Percentiles rank a stretch among this genome's conserved stretches.
These are phyloP conservation scores for Blastobotrys americana DNA, from an alignment of 805 yeast genomes.

Conservation along the genomic window DNA sequence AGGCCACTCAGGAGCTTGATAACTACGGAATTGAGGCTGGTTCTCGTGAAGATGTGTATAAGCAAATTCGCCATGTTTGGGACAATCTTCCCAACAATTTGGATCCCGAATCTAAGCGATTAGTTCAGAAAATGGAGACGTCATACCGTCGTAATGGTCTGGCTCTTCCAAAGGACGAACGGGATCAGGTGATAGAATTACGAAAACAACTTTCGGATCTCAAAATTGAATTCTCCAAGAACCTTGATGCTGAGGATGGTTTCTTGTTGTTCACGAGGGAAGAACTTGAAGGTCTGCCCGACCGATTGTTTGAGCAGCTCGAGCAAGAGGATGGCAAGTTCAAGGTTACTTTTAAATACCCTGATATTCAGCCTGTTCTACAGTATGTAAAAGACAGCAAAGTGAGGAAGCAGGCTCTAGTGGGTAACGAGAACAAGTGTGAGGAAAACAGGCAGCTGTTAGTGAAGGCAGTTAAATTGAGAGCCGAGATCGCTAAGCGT, in stretches of 20 bases:
- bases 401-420: conserved; percentile 59
- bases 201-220: conserved; percentile 54
- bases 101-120: conserved; percentile 41
- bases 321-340: conserved; percentile 38
- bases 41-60: conserved; percentile 59
- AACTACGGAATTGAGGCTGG: conserved; percentile 57
- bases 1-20: conserved; percentile 52
- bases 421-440: conserved; percentile 63
- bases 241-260: conserved; percentile 65
- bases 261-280: conserved; percentile 51
- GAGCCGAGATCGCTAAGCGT: conserved; percentile 54
- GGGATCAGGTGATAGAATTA: conserved; percentile 51
- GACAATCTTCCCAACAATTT: conserved; percentile 28
- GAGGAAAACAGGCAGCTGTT: conserved; percentile 54
- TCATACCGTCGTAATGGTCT: conserved; percentile 65
- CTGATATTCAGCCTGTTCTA: conserved; percentile 71
- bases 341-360: conserved; percentile 75
- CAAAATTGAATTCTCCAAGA: conserved; percentile 51
- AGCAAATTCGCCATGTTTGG: conserved; percentile 48
- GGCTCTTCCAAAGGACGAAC: conserved; percentile 42
- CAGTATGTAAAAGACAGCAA: conserved; percentile 58
- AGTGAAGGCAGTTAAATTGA: conserved; percentile 49
- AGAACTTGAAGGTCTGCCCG: conserved; percentile 70
- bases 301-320: conserved; percentile 47
- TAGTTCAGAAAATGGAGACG: conserved; percentile 48